These are phyloP conservation scores for Ceratobasidium theobromae DNA, from an alignment of 1,284 basidiomycete species.

Conservation along the genomic window DNA sequence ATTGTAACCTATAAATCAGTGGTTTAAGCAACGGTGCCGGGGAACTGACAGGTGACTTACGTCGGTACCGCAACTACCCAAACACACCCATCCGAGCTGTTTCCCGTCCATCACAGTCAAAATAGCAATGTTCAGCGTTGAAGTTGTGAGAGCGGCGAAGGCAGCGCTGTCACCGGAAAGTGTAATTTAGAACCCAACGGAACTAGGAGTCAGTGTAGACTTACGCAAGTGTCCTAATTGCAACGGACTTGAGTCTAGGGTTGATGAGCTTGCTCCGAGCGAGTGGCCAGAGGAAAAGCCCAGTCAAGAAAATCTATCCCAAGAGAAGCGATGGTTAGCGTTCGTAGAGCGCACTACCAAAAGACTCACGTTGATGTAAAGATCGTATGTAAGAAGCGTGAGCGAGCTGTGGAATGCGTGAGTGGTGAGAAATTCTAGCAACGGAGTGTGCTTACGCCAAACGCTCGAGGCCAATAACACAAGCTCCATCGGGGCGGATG, in stretches of 20 bases:
- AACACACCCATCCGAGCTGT: conserved; percentile 57
- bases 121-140: conserved; percentile 54
- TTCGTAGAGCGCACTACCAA: not conserved
- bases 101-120: conserved; percentile 53
- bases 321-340: not conserved
- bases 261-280: conserved; percentile 45
- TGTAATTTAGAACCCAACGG: no score
- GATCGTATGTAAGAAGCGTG: conserved; percentile 50
- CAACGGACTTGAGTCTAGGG: conserved; percentile 45
- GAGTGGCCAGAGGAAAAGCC: conserved; percentile 53
- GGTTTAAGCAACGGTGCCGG: not conserved
- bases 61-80: conserved; percentile 55
- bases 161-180: conserved; percentile 48
- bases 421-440: not conserved
- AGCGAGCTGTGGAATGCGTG: conserved; percentile 41
- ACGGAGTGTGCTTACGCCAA: conserved; percentile 39
- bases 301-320: conserved; percentile 48
- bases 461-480: conserved; percentile 50
- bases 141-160: conserved; percentile 50
- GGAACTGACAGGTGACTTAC: conserved; percentile 40
- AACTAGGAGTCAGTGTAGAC: no score
- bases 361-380: conserved; percentile 39
- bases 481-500: conserved; percentile 45
- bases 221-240: conserved; percentile 46
- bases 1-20: conserved; percentile 43